Evolutionary conservation across 805 yeast species (phyloP), one percentile per base, ranked within the genome.

Genomic region (Zygosaccharomyces pseudorouxii): DNA sequence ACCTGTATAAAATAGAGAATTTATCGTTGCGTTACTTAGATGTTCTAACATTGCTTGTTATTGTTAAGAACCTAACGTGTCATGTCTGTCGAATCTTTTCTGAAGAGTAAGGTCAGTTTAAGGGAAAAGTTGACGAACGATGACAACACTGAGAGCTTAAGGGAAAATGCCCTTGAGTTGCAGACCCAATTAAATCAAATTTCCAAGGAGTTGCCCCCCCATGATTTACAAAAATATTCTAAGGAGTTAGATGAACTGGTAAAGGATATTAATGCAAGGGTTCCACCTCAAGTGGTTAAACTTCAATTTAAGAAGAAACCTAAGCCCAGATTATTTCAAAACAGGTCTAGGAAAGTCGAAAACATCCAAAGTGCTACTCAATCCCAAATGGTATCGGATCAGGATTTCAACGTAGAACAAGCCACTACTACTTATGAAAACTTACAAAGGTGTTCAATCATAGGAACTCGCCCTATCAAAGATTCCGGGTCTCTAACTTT

Each of bases 401-500:
- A 48, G n/a, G 45, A 31, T 27, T 16, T 48, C n/a, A 10, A 25
- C 18, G 27, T 48, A 20, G 29, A 25, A 16, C 41, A 39, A 12
- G 39, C 52, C 14, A 40, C 42, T 4, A 39, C 52, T 16, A 28
- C 48, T 19, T 59, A 43, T 33, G 54, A 47, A 38, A 50, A 52
- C 39, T 42, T 56, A 28, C 36, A 48, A 12, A 47, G 38, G 14
- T 59, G 58, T 25, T 49, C 53, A 9, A 30, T 56, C 8, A 28
- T 12, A 30, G 33, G 35, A 7, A 18, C 28, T 25, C 31, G 16
- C 11, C 23, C n/a, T 19, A 28, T 48, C 10, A 29, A 40, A 1
- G 30, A 20, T 5, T 33, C 51, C 3, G 63, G 65, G 2, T 55
- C 66, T 2, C 39, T 63, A 19, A 46, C 53, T 5, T 41, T 63